Evolutionary conservation across 1,139 yeast genomes (phyloP), one percentile per base, ranked within the genome.

Genomic region (Blastobotrys indianensis): DNA sequence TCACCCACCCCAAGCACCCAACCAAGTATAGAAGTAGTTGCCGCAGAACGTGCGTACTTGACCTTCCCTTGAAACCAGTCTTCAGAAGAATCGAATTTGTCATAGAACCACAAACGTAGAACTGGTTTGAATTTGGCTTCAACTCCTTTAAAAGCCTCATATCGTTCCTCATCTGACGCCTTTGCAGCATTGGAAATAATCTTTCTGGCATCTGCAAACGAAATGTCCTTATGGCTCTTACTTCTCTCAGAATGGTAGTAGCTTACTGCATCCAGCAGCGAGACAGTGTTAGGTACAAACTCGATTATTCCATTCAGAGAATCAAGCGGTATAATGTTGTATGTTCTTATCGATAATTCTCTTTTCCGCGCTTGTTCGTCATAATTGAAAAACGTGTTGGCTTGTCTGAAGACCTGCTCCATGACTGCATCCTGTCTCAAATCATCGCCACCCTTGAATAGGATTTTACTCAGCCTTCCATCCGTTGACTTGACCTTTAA

Each of bases 401-500:
- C 96, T 60, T 88, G 86, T 25, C 75, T 83, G 63, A 94, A 94
- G 1, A 92, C 97, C 61, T 92, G 98, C 61, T 90, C 95, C 98
- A 94, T 94, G 51, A 92, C 86, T 0, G 95, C 85, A 65, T 94
- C 99, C 64, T 94, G 98, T 46, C 98, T 70, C 46, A 92, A 67
- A 64, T 94, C 98, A 65, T 94, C 98, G 5, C 86, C 76, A 3
- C 87, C 85, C 59, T 94, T 94, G 54, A 88, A 69, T 16, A 92
- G 68, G 59, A 82, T 73, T 47, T 70, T 77, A 49, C 77, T 82
- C 0, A 52, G 58, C 0, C 63, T 54, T 0, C 97, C 97, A 58
- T 79, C 75, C 0, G 79, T 70, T 15, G 82, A 65, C 0, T 48
- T 49, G 45, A 85, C 68, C 1, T 69, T 74, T 41, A 81, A 72